Evolutionary conservation across 257 asterid species (phyloP), one percentile per base, ranked within the genome.

Genomic region (Voacanga thouarsii): DNA sequence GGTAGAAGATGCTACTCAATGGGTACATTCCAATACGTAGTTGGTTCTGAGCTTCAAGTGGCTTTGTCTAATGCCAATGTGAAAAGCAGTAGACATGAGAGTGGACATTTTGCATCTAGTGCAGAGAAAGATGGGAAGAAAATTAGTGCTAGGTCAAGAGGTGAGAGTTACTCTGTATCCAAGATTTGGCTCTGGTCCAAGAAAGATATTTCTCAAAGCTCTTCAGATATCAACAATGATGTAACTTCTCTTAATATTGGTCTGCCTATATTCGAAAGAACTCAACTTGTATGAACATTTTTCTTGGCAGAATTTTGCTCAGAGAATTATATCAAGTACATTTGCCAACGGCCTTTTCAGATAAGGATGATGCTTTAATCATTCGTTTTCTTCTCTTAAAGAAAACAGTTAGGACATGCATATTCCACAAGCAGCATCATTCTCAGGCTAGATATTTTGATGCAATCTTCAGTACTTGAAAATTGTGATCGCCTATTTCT

Each of bases 121-220:
- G 2, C 8, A 70, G 74, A 60, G n/a, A 92, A 81, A 51, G 90
- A 88, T 53, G 91, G 83, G 6, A 81, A 85, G 67, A 82, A 80
- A 85, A 89, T 91, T 19, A 80, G 80, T 70, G 78, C 68, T 21
- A 81, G 88, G 84, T 82, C 86, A 63, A 78, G 88, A 84, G 89
- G 91, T 12, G 96, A 91, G 33, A 91, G 96, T 71, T 88, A 80
- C 76, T 91, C 96, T 65, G 88, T 89, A 55, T 90, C 93, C 70
- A 90, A 89, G 86, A 87, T 90, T 71, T 89, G 96, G 96, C 86
- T 89, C 0, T 90, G 96, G 96, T 86, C 96, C 84, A 87, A 87
- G 77, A 89, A 83, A 74, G 84, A 82, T 70, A 84, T 69, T 55
- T 72, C 85, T 59, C 39, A 77, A 37, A 59, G 74, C 63, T 72